These are phyloP conservation scores for Emmonsiellopsis sp. DNA, from an alignment of 2,329 filamentous ascomycete species.

Conservation along the genomic window DNA sequence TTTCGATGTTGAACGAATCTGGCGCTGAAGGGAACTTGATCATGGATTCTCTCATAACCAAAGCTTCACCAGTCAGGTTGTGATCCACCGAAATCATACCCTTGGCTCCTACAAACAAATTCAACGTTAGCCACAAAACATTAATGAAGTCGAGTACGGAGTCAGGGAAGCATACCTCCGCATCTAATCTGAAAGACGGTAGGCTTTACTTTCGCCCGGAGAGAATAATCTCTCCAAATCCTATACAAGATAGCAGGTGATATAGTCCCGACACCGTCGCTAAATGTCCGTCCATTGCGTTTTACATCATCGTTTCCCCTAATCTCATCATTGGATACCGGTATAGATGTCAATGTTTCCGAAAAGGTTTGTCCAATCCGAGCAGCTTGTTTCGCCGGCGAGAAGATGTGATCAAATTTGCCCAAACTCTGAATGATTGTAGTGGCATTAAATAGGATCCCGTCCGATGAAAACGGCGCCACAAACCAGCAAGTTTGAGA, in stretches of 20 bases:
- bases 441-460: conserved; percentile 22
- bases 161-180: conserved; percentile 35
- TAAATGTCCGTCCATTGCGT: conserved; percentile 54
- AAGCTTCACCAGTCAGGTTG: conserved; percentile 45
- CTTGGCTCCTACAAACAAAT: conserved; percentile 49
- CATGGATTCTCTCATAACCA: conserved; percentile 66
- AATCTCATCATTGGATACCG: conserved; percentile 26
- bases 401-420: conserved; percentile 42
- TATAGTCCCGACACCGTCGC: conserved; percentile 70
- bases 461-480: conserved; percentile 34
- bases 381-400: conserved; percentile 49
- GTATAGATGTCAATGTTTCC: conserved; percentile 58
- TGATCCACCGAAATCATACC: conserved; percentile 67
- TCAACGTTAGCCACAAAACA: background rate
- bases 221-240: conserved; percentile 44
- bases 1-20: conserved; percentile 16
- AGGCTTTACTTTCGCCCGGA: conserved; percentile 15
- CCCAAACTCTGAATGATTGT: conserved; percentile 39
- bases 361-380: conserved; percentile 60
- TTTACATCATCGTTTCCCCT: conserved; percentile 20
- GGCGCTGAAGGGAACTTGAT: conserved; percentile 70
- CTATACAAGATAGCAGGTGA: conserved; percentile 49
- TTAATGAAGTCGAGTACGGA: background rate
- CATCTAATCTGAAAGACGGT: conserved; percentile 60
- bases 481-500: conserved; percentile 58